Percentiles rank a stretch among this genome's conserved stretches.
These are phyloP conservation scores for Solanum pinnatisectum DNA, from an alignment of 257 asterid genomes.

Conservation along the genomic window DNA sequence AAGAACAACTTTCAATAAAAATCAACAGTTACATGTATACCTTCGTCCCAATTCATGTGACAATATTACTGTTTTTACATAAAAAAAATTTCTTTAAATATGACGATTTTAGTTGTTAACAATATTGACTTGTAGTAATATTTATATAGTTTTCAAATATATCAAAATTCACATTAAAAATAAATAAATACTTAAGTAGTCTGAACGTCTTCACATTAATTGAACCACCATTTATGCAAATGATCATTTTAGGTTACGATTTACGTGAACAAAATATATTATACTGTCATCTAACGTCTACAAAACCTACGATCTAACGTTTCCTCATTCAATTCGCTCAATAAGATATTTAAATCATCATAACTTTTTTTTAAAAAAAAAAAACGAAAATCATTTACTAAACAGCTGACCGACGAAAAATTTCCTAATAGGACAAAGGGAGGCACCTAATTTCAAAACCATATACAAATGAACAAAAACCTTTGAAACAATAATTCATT, in stretches of 20 bases:
- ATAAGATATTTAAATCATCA: background rate
- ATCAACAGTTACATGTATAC: background rate
- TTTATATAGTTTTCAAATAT: background rate
- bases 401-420: fast-evolving
- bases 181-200: background rate
- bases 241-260: background rate
- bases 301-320: fast-evolving
- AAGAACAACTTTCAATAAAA: background rate
- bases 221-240: background rate
- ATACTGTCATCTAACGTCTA: background rate
- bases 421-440: background rate
- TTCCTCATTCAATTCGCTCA: background rate
- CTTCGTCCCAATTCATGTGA: background rate
- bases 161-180: background rate
- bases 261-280: background rate
- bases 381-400: background rate
- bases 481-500: background rate
- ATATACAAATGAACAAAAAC: background rate
- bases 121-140: background rate
- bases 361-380: too few relatives aligned
- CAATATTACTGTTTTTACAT: background rate
- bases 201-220: background rate
- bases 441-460: background rate
- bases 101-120: background rate
- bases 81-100: fast-evolving